A percentile compares a stretch with the other conserved stretches of the same genome.
phyloP scores from a whole-genome alignment of 805 yeast species.

The Kuraishia cidri region DNA sequence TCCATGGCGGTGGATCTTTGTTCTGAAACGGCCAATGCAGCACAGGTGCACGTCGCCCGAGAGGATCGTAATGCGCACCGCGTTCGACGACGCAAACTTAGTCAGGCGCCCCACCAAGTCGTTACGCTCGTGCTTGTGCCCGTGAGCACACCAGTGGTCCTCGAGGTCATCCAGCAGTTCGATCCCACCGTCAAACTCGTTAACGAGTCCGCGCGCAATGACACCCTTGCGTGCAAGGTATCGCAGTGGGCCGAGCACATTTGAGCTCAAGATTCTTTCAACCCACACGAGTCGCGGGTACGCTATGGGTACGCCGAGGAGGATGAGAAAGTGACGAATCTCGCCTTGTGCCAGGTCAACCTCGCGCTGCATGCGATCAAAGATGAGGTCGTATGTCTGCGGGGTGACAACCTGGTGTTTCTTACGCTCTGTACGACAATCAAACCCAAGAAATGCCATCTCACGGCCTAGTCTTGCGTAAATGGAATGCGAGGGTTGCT shows the following conservation, averaged over 20 bases:
- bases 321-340: slow-evolving; percentile 67
- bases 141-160: slow-evolving; percentile 93
- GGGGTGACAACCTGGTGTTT: slow-evolving; percentile 43
- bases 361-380: slow-evolving; percentile 52
- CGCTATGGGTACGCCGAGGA: slow-evolving; percentile 92
- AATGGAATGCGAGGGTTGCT: slow-evolving; percentile 55
- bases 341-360: slow-evolving; percentile 36
- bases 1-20: slow-evolving; percentile 37
- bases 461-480: slow-evolving; percentile 69
- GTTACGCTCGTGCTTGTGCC: slow-evolving; percentile 85
- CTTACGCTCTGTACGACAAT: slow-evolving; percentile 88
- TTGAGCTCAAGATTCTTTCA: slow-evolving; percentile 64
- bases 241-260: slow-evolving; percentile 54
- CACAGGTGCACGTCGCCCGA: slow-evolving; percentile 94
- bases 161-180: slow-evolving; percentile 89
- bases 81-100: slow-evolving; percentile 53
- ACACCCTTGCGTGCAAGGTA: slow-evolving; percentile 53
- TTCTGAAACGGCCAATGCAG: slow-evolving; percentile 68
- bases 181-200: slow-evolving; percentile 86
- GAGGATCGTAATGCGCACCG: slow-evolving; percentile 72
- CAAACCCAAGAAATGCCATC: slow-evolving; percentile 70
- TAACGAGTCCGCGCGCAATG: slow-evolving; percentile 64
- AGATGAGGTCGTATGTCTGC: slow-evolving; percentile 51
- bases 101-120: slow-evolving; percentile 50
- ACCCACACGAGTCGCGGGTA: slow-evolving; percentile 93